Conservation (phyloP, 192 early-diverging fungal genomes). For the Coemansia sp. region DNA sequence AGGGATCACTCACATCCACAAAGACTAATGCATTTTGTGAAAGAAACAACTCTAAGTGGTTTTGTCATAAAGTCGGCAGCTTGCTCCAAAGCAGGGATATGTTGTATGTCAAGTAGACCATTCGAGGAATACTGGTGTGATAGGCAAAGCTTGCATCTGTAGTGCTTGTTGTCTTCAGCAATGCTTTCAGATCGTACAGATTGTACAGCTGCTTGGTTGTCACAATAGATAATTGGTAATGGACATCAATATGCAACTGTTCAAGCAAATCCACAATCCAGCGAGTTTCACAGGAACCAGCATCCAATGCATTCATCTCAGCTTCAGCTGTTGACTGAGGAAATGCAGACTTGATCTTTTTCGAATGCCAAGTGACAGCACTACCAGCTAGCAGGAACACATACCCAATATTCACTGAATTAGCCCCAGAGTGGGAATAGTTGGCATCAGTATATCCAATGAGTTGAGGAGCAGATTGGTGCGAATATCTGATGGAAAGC, state of each 20-base stretch:
- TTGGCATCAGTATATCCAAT: background rate
- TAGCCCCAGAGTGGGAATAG: slow-evolving; percentile 10
- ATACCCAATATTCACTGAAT: slow-evolving; percentile 4
- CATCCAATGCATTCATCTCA: slow-evolving; percentile 11
- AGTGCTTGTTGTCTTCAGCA: slow-evolving; percentile 3
- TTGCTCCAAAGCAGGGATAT: background rate
- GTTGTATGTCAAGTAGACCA: background rate
- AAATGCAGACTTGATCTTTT: slow-evolving; percentile 6
- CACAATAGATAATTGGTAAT: background rate
- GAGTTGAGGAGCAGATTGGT: background rate
- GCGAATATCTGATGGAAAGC: background rate
- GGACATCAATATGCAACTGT: background rate
- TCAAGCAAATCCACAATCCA: slow-evolving; percentile 2
- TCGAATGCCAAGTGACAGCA: slow-evolving; percentile 9
- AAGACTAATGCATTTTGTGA: background rate
- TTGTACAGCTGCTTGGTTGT: background rate
- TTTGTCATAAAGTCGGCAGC: background rate
- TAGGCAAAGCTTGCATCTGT: background rate
- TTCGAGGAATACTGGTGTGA: background rate
- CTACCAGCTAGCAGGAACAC: slow-evolving; percentile 8
- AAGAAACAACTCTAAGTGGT: background rate
- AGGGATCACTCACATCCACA: background rate
- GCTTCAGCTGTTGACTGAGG: slow-evolving; percentile 10
- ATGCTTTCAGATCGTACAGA: background rate
- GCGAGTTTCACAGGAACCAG: slow-evolving; percentile 1